Conservation (phyloP, 495 filamentous ascomycete species). For the Neurospora tetrasperma region DNA sequence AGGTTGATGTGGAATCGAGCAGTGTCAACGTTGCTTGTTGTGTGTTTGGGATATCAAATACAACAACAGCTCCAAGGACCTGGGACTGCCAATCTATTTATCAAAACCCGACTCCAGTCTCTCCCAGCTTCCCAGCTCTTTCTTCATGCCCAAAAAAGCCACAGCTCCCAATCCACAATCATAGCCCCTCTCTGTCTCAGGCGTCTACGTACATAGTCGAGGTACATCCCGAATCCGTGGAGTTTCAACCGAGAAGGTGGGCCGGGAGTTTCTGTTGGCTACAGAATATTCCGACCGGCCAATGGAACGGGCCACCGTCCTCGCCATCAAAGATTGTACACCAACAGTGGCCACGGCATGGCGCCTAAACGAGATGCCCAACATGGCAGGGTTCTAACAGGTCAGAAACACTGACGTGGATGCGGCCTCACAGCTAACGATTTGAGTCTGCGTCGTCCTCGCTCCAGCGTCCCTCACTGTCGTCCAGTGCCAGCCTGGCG, state of each 20-base stretch:
- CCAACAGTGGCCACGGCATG: background rate
- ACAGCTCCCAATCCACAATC: background rate
- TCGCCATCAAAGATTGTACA: background rate
- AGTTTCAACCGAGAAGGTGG: background rate
- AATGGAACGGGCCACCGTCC: background rate
- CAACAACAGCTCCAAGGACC: background rate
- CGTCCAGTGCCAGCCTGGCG: background rate
- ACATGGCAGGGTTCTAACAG: background rate
- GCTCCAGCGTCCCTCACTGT: background rate
- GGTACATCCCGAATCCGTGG: background rate
- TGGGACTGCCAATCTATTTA: background rate
- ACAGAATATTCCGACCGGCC: background rate
- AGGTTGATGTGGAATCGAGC: background rate
- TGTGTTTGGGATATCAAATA: background rate
- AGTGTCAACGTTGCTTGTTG: background rate
- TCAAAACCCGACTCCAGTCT: background rate
- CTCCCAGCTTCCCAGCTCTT: background rate
- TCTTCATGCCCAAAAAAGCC: background rate
- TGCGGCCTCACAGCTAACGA: background rate
- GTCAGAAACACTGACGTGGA: background rate
- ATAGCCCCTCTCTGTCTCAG: background rate
- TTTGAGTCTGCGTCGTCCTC: background rate
- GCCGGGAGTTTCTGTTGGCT: background rate
- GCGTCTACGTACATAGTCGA: background rate
- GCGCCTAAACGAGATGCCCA: background rate